Evolutionary conservation across 768 basidiomycete species (phyloP), one percentile per base, ranked within the genome.

Genomic region (Kwoniella europaea): DNA sequence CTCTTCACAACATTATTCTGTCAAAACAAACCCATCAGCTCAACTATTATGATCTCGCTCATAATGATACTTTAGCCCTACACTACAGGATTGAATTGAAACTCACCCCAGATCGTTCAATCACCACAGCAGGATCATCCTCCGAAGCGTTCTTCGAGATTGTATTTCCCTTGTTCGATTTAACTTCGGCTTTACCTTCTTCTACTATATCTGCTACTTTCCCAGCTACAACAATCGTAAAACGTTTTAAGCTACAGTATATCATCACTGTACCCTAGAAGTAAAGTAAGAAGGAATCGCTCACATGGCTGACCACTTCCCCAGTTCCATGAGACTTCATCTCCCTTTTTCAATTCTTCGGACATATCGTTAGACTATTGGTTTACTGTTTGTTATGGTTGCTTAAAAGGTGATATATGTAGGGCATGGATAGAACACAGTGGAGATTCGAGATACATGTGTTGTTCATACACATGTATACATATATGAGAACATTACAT

Each of bases 1-100:
- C 86, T 81, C 84, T 88, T 88, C 58, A 87, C 87, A 2, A 87
- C 86, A 71, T 87, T 84, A 67, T 87, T 88, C 86, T 88, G 41
- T 22, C 16, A 41, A 46, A 43, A 2, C 42, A 15, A 15, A n/a
- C 24, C 12, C 10, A 42, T 54, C 22, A 65, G 24, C 64, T 7
- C 20, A 18, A 43, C 22, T 20, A 24, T 18, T 10, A 50, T 18
- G 16, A 44, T 15, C 50, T 15, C 27, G 27, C 27, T 27, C 27
- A 27, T 27, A 18, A n/a, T 29, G 10, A 65, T 42, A 9, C 24
- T 55, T 16, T 55, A 22, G 7, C 13, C 13, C 27, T 58, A 7
- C 27, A 29, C 41, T 18, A 15, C 18, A 50, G 29, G 54, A 20
- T 52, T 18, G 24, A n/a, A 9, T 6, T 24, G 24, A 52, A 35